Base-by-base conservation (phyloP, 805 yeast species). In the Metschnikowia matae region DNA sequence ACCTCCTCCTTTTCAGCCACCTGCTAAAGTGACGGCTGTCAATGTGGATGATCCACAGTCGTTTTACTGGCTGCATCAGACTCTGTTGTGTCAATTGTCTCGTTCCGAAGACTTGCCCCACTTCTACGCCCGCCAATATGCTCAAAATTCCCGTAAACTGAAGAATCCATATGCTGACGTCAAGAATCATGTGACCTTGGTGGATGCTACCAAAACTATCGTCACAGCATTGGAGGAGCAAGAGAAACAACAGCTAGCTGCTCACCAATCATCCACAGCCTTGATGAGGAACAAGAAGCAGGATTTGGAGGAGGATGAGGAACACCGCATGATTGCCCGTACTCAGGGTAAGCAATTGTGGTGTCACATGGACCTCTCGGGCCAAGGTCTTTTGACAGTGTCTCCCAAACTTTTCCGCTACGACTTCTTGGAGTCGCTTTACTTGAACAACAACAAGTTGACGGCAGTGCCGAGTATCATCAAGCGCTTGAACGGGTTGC, bases 301-400 rank as follows among this genome's bases (percentile, higher is more conserved):
- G n/a, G 73, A 76, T 42, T 71, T 75, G 52, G 87, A 83, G 55
- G 88, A 85, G 60, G 75, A 71, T 44, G 85, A 83, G 62, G 84
- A 81, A 60, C 83, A 83, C 64, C 71, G 86, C 66, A 78, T 82
- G 70, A 76, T 83, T 67, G 68, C 75, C 35, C 77, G 76, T 54
- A 78, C 81, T 26, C 75, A 77, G 62, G 82, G 86, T 35, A 85
- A 84, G 52, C 97, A 91, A 70, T 78, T 87, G 63, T 94, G 99
- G 99, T 87, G 95, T 48, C 92, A 91, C 5, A 73, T 94, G 56
- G 99, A 94, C 70, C 74, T 92, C 56, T 83, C 95, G 56, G 97
- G 97, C 52, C 96, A 94, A 67, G 88, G 92, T 33, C 74, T 94
- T 47, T 73, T 81, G 54, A 78, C 81, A 50, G 57, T 92, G 31